A percentile compares a stretch with the other conserved stretches of the same genome.
Evolutionary conservation across 495 filamentous ascomycete species (phyloP).

Genomic region (Hyaloscypha bicolor): DNA sequence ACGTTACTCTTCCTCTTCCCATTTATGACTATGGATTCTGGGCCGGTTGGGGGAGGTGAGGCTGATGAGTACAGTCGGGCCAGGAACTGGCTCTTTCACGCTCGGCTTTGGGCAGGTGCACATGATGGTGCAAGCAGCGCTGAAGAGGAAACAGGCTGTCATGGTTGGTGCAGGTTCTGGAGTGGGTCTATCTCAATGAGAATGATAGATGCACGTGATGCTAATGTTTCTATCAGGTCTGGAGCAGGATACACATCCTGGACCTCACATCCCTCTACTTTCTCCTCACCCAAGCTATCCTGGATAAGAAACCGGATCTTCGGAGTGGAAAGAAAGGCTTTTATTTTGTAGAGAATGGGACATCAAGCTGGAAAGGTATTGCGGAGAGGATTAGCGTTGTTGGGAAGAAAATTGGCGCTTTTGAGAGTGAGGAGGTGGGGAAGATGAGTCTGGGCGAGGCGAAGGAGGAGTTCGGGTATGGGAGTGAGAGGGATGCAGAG

Average conservation of each 20-base stretch:
- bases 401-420: slow-evolving; percentile 12
- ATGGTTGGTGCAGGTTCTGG: slow-evolving; percentile 44
- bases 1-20: not conserved
- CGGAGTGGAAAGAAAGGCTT: slow-evolving; percentile 46
- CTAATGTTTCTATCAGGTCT: slow-evolving; percentile 10
- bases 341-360: slow-evolving; percentile 47
- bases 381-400: slow-evolving; percentile 9
- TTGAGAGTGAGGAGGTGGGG: slow-evolving; percentile 14
- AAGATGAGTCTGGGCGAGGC: slow-evolving; percentile 15
- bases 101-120: slow-evolving; percentile 45
- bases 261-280: slow-evolving; percentile 48
- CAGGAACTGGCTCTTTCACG: slow-evolving; percentile 48
- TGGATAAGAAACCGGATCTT: slow-evolving; percentile 30
- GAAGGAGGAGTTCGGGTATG: slow-evolving; percentile 31
- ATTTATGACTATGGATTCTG: not conserved
- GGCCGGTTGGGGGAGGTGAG: not conserved
- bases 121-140: slow-evolving; percentile 28
- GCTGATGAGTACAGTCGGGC: slow-evolving; percentile 30
- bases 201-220: too few species aligned
- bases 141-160: slow-evolving; percentile 34
- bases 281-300: slow-evolving; percentile 15
- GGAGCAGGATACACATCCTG: slow-evolving; percentile 51
- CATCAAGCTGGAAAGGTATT: slow-evolving; percentile 38
- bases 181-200: not conserved
- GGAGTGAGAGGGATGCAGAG: slow-evolving; percentile 27